Base-by-base conservation (phyloP, 495 filamentous ascomycete genomes). In the Neurospora sp. region DNA sequence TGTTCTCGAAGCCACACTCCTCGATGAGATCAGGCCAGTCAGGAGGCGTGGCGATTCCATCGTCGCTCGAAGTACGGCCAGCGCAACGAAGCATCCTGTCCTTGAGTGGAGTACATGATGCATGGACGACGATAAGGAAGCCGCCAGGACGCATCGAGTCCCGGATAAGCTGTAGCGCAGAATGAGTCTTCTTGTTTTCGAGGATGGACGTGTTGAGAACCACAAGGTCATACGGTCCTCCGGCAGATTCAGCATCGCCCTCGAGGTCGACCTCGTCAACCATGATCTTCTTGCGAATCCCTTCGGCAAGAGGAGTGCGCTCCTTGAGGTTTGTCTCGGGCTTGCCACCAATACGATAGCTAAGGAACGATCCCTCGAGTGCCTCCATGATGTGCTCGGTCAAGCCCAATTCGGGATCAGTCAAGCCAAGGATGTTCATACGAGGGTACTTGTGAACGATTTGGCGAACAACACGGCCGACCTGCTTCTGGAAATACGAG, bases 361-460 rank as follows among this genome's bases (percentile, higher is more conserved):
- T 78, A n/a, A 69, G 69, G 69, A 84, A 85, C 3, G 83, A 75
- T 2, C 77, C 72, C 9, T 77, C 77, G 23, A 85, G 70, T 11
- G 80, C 82, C 2, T 69, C 69, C 4, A 85, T 59, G 14, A 84
- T 72, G 62, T 81, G 77, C 39, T 74, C 75, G 6, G 79, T 75
- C 41, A 84, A 66, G 8, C 76, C 77, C 23, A 77, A 11, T 8
- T 79, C 78, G 2, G 76, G 71, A 37, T 78, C 81, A 6, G 78
- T 77, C 10, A 86, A 59, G 0, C 77, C 79, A 11, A 86, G 78
- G 39, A 86, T 80, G n/a, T 82, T 79, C 82, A 85, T 84, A 9
- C 72, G 75, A 8, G 84, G 79, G 39, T 83, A 83, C 42, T 80
- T 79, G 79, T 86, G 84, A 1, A 76, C 75, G 18, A 85, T 82